Percentiles rank a stretch among this genome's conserved stretches.
Conservation (phyloP, 2,329 filamentous ascomycete genomes). For the Endocalyx cinctus region DNA sequence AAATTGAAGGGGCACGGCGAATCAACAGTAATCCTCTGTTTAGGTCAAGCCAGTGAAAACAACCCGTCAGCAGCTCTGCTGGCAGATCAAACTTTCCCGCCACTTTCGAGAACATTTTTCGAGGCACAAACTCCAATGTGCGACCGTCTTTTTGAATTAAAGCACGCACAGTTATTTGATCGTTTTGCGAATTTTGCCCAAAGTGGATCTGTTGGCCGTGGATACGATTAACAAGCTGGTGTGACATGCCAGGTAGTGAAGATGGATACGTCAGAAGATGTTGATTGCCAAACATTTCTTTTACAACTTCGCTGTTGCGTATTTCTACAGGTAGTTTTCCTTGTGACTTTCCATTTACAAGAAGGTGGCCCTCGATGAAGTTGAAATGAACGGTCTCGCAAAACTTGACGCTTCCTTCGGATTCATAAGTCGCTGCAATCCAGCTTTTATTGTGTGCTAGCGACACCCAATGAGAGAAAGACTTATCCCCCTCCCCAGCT, state of each 20-base stretch:
- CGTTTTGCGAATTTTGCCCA: constrained; percentile 38
- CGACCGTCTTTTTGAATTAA: constrained; percentile 10
- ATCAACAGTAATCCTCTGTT: constrained; percentile 41
- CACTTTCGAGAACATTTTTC: constrained; percentile 19
- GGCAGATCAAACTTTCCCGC: constrained; percentile 44
- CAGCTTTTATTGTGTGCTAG: constrained; percentile 19
- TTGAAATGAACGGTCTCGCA: constrained; percentile 30
- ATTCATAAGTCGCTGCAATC: constrained; percentile 11
- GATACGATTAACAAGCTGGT: constrained; percentile 27
- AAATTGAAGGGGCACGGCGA: constrained; percentile 35
- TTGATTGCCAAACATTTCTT: constrained; percentile 49
- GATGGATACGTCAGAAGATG: constrained; percentile 51
- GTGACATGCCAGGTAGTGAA: constrained; percentile 46
- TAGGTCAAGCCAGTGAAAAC: constrained; percentile 58
- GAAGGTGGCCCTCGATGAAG: constrained; percentile 26
- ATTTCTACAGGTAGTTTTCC: constrained; percentile 49
- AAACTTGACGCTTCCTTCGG: constrained; percentile 7
- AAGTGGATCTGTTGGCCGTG: constrained; percentile 48
- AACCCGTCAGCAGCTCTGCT: constrained; percentile 41
- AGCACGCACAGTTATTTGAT: constrained; percentile 39
- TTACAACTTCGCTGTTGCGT: constrained; percentile 35
- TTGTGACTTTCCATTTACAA: constrained; percentile 31
- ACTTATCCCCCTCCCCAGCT: constrained; percentile 9
- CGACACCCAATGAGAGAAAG: constrained; percentile 29
- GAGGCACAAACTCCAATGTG: constrained; percentile 30